Evolutionary conservation across 495 filamentous ascomycete species (phyloP), one percentile per base, ranked within the genome.

Genomic region (Stereocaulon alpinum): DNA sequence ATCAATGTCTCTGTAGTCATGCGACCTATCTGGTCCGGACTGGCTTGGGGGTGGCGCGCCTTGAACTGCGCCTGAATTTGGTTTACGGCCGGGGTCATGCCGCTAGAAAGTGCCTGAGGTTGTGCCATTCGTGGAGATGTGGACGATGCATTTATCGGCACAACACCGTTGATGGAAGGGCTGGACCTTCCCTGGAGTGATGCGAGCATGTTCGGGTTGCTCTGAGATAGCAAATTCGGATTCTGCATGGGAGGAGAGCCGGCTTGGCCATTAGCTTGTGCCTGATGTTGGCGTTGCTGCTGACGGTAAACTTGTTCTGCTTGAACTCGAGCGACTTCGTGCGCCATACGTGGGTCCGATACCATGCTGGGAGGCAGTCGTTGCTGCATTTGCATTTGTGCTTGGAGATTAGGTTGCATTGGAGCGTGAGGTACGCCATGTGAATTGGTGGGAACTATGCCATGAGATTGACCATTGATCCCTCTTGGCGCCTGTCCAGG

Each of bases 341-440:
- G 75, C 37, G 76, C 72, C 29, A 82, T 71, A 1, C 76, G 76
- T 15, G 76, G 67, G 61, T 80, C 80, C 5, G 81, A 76, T 32
- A 78, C 74, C 47, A 76, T 70, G 58, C 76, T 77, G 48, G 78
- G 75, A 6, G 82, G 78, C 64, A 87, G 73, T 15, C 84, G 72
- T 43, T 81, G 72, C 70, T 78, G 82, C 64, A 73, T 83, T 68
- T 74, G 81, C 64, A 79, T 77, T 56, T 70, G 77, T 67, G 76
- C 69, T 49, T 77, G 73, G 27, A 59, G 32, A 4, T 61, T 51
- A n/a, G 56, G 47, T 50, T 86, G 84, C 76, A 94, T 88, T 37
- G 84, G 83, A 44, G 84, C 75, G 63, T 85, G 87, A 48, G 86
- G 83, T 61, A 91, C 76, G 65, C 82, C 81, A 10, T 67, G 69